Base-by-base conservation (phyloP, 768 basidiomycete species). In the Boletus sensibilis region DNA sequence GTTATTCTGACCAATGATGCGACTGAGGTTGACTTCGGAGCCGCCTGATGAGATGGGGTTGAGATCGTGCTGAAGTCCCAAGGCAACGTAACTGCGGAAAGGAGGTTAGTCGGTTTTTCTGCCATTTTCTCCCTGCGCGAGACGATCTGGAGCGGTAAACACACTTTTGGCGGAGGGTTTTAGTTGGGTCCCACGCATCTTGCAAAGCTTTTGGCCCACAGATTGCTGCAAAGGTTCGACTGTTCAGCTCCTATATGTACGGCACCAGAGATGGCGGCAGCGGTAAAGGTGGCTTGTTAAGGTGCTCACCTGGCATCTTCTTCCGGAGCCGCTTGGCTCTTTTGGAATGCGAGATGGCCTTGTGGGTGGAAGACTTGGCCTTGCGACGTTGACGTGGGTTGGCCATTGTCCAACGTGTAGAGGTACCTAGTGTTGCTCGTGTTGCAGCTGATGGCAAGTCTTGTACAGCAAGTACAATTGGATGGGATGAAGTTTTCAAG, bases 311-410 rank as follows among this genome's bases (percentile, higher is more conserved):
- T 63, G 87, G 88, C 62, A 81, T 87, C 75, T 93, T 94, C 73
- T 87, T 88, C 55, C 87, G 73, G 59, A 87, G 84, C 59, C 82
- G 84, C 68, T 92, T 86, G 49, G 90, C 86, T 65, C 86, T 81
- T 46, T 77, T 80, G 13, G 91, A 87, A 58, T 90, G 90, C 35
- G 85, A 85, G 50, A 92, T 81, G 21, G 87, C 75, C 61, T 77
- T 85, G 71, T 92, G 80, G n/a, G 83, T 77, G 18, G 85, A 84
- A 25, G 94, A 94, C 41, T 88, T 85, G 21, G 82, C 72, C 76
- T 98, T 98, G 64, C 86, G 83, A 58, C 94, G 82, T 74, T 98
- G 96, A 53, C 95, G 85, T 62, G 95, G 95, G 72, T 97, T 98
- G 53, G 87, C 93, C 95, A 98, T 97, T 21, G 40, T 38, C 20